Evolutionary conservation across 495 filamentous ascomycete species (phyloP), one percentile per base, ranked within the genome.

Genomic region (Tuber brumale): DNA sequence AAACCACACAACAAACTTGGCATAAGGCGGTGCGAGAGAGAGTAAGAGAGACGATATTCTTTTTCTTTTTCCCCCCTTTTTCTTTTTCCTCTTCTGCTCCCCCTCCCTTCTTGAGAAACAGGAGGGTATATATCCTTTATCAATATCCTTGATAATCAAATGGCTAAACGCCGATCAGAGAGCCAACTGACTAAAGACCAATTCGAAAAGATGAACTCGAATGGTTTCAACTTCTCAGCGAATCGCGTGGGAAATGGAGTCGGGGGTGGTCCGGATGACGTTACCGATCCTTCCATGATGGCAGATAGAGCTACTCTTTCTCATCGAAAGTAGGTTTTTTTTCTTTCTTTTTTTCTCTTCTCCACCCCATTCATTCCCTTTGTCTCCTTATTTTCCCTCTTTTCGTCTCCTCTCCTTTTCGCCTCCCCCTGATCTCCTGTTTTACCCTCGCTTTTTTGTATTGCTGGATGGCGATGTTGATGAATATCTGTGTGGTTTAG

Each of bases 161-260:
- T 80, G 80, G 79, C 78, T 80, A 82, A 82, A 79, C 81, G 81
- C 80, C 73, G 81, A 70, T 82, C 81, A 70, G 77, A 82, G 73
- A 77, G 77, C 74, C 81, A 82, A 81, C 72, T 82, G 43, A 82
- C 81, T 70, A 82, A 80, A 72, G 79, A 80, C 74, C 74, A 76
- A 74, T 80, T 74, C 79, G 81, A 82, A 66, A 44, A 48, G 70
- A 77, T 79, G 78, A 81, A 76, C 79, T 74, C 51, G 69, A 74
- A 75, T 75, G 72, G 79, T 35, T 76, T 76, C 72, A 73, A 31
- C 73, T 82, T 75, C 39, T 57, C 72, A 66, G 61, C 71, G 51
- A 76, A 72, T 41, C 72, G 78, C 79, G 57, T 31, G 27, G 80
- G 70, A 61, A 74, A 75, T 43, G 57, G 57, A 31, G 51, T 70